Conservation (phyloP, 2,329 filamentous ascomycete genomes). For the Paecilomyces sp. region DNA sequence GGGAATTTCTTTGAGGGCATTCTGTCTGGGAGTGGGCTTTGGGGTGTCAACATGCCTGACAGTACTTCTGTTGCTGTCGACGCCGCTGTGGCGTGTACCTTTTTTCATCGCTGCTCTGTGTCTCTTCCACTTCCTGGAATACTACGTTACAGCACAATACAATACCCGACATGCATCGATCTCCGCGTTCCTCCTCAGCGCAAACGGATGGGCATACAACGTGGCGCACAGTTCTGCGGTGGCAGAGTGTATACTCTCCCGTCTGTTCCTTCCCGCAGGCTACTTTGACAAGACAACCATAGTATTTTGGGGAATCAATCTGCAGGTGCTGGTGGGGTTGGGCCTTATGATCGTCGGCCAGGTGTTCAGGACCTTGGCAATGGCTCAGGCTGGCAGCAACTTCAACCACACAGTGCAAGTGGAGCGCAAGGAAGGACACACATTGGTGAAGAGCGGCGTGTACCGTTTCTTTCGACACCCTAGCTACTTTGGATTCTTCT, state of each 20-base stretch:
- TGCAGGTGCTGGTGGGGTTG: constrained; percentile 51
- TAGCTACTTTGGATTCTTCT: constrained; percentile 97
- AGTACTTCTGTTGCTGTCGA: constrained; percentile 19
- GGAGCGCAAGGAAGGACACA: constrained; percentile 61
- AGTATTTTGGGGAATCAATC: constrained; percentile 25
- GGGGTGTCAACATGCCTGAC: constrained; percentile 26
- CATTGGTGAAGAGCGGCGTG: constrained; percentile 74
- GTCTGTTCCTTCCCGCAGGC: constrained; percentile 27
- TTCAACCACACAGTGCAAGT: constrained; percentile 86
- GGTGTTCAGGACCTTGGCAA: constrained; percentile 67
- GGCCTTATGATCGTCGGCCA: constrained; percentile 64
- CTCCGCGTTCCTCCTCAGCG: constrained; percentile 72
- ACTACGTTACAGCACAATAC: constrained; percentile 77
- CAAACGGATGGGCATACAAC: constrained; percentile 79
- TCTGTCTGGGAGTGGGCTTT: constrained; percentile 35
- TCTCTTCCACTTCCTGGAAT: constrained; percentile 93
- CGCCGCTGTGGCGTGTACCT: constrained; percentile 50
- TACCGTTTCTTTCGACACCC: constrained; percentile 76
- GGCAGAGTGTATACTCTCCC: constrained; percentile 56
- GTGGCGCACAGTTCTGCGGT: constrained; percentile 72
- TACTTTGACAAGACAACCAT: constrained; percentile 39
- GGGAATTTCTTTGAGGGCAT: constrained; percentile 39
- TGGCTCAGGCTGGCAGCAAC: constrained; percentile 80
- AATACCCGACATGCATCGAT: constrained; percentile 69
- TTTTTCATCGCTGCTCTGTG: constrained; percentile 55